Evolutionary conservation across 2,329 filamentous ascomycete species (phyloP), one percentile per base, ranked within the genome.

Genomic region (Verticillium zaregamsianum): DNA sequence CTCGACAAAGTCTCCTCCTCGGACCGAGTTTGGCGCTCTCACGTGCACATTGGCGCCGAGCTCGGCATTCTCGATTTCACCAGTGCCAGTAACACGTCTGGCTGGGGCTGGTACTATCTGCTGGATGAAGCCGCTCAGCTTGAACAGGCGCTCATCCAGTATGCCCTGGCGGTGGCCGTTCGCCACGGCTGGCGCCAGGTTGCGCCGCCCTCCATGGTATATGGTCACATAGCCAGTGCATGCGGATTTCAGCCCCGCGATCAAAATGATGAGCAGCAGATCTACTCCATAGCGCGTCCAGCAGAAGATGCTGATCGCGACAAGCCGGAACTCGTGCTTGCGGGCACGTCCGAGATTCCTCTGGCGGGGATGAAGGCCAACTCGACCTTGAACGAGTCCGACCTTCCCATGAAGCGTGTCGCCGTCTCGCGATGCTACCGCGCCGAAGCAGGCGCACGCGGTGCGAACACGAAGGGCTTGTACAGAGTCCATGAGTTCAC

Each of bases 401-500:
- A 90, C 3, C 80, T 97, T 0, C 95, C 95, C 0, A 68, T 92
- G 45, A 94, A 92, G 73, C 82, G 89, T 20, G 92, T 96, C 3
- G 95, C 91, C 17, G 87, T 91, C 1, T 97, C 92, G 61, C 85
- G 95, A n/a, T 96, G 93, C 80, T 99, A 96, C 77, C 90, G 95
- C 59, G 95, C 95, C 55, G 95, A 99, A 78, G 95, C 95, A 0
- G 95, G 95, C 35, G 91, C 93, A 1, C 84, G 94, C 45, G 95
- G 95, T 33, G 88, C 90, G 28, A 92, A 95, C 68, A 97, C 93
- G 2, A 97, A 97, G 77, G 95, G 95, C 5, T 80, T 99, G 2
- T 99, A 98, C 77, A 90, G 95, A 32, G 95, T 99, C 3, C 95
- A 99, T 76, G 95, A 99, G 76, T 99, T 99, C 77, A 97, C 93